These are phyloP conservation scores for Pseudoscleropodium purum DNA, from an alignment of 225 moss, liverwort and hornwort genomes.

Conservation along the genomic window DNA sequence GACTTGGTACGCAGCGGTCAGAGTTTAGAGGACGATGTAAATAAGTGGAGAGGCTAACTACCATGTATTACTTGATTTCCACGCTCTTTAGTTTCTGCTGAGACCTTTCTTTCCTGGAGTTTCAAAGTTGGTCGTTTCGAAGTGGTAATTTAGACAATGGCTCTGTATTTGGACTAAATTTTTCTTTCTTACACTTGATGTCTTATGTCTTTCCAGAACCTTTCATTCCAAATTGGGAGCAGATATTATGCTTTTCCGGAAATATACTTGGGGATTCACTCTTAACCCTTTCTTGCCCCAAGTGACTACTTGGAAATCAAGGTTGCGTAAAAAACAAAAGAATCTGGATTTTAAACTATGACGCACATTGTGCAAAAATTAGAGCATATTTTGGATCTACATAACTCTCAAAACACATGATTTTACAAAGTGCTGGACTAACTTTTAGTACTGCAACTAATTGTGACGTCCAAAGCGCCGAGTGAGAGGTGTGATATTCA, in stretches of 20 bases:
- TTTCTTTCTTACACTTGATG: not conserved
- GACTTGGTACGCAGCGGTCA: not conserved
- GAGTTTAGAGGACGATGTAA: not conserved
- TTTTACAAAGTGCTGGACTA: no score
- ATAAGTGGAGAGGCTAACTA: not conserved
- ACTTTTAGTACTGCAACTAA: not conserved
- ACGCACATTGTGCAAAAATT: not conserved
- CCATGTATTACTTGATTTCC: not conserved
- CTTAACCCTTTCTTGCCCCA: not conserved
- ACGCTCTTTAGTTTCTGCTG: not conserved
- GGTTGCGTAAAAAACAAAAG: not conserved
- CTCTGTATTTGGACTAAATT: no score
- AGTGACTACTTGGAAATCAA: not conserved
- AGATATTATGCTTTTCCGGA: not conserved
- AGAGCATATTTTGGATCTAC: not conserved
- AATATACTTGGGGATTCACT: not conserved
- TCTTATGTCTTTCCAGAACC: not conserved
- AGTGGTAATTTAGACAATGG: not conserved
- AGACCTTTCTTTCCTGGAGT: not conserved
- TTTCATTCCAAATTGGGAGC: not conserved
- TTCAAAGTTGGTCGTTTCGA: not conserved
- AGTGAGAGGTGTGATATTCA: not conserved
- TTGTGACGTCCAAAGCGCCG: not conserved
- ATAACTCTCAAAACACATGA: not conserved
- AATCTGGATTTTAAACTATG: not conserved